phyloP scores from a whole-genome alignment of 768 basidiomycete species.

The Collybia sordida region DNA sequence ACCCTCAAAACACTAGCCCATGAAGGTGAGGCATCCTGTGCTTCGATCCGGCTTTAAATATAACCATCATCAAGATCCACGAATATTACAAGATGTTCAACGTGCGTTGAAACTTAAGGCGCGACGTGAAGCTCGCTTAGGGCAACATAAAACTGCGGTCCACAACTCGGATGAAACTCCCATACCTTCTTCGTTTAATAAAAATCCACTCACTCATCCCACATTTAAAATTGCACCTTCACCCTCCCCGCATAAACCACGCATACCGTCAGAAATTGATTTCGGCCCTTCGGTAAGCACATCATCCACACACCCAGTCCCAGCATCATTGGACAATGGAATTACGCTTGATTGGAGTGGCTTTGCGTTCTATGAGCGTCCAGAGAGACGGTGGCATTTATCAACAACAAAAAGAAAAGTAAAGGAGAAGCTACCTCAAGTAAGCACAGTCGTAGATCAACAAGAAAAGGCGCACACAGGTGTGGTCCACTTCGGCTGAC shows the following conservation, averaged over 20 bases:
- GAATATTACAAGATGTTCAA: slow-evolving; percentile 78
- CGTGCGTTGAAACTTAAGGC: slow-evolving; percentile 73
- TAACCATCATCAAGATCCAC: slow-evolving; percentile 54
- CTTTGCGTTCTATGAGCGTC: slow-evolving; percentile 48
- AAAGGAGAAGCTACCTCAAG: slow-evolving; percentile 44
- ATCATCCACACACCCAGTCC: slow-evolving; percentile 57
- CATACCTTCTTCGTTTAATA: slow-evolving; percentile 17
- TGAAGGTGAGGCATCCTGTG: slow-evolving; percentile 59
- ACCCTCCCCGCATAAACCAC: slow-evolving; percentile 23
- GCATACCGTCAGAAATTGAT: slow-evolving; percentile 54
- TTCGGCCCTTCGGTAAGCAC: slow-evolving; percentile 65
- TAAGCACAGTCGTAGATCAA: slow-evolving; percentile 51
- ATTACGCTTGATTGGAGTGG: slow-evolving; percentile 75
- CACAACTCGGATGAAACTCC: slow-evolving; percentile 14
- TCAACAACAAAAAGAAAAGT: slow-evolving; percentile 60
- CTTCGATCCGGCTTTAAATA: neutral
- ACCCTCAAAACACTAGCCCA: slow-evolving; percentile 46
- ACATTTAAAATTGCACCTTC: slow-evolving; percentile 16
- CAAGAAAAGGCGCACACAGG: slow-evolving; percentile 61
- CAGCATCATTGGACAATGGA: slow-evolving; percentile 67
- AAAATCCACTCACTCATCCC: slow-evolving; percentile 31
- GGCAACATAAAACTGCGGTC: slow-evolving; percentile 26
- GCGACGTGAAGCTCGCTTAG: slow-evolving; percentile 62
- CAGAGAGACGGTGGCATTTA: slow-evolving; percentile 63
- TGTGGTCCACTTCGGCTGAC: slow-evolving; percentile 22